Percentiles rank a stretch among this genome's conserved stretches.
Evolutionary conservation across 495 filamentous ascomycete genomes (phyloP).

Genomic region (Penicillium verhagenii): DNA sequence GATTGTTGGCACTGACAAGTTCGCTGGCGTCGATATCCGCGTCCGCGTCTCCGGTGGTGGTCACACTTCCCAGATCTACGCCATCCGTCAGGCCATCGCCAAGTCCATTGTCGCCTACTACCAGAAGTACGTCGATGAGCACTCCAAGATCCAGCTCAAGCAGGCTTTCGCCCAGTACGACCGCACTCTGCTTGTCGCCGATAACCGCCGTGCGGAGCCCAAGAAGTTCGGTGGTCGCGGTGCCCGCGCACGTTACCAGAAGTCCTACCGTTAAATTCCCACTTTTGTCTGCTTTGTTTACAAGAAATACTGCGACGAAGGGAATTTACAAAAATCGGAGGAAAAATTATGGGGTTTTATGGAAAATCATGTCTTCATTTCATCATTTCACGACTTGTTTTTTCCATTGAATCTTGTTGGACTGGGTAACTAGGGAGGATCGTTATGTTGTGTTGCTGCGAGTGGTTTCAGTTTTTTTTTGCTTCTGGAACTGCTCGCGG

Average conservation of each 20-base stretch:
- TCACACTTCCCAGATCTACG: conserved; percentile 98
- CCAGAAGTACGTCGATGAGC: conserved; percentile 99
- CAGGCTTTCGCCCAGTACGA: conserved; percentile 91
- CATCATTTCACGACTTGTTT: conserved; percentile 29
- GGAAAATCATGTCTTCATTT: conserved; percentile 21
- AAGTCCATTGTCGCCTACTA: conserved; percentile 99
- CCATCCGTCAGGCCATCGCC: conserved; percentile 97
- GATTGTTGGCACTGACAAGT: conserved; percentile 94
- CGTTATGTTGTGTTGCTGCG: conserved; percentile 18
- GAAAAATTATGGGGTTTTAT: conserved; percentile 8
- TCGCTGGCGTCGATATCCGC: conserved; percentile 94
- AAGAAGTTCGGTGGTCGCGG: conserved; percentile 88
- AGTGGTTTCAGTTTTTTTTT: conserved; percentile 14
- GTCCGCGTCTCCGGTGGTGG: conserved; percentile 95
- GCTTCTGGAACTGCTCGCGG: conserved; percentile 3
- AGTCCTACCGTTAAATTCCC: conserved; percentile 65
- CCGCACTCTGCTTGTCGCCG: conserved; percentile 93
- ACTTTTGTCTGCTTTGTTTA: conserved; percentile 4
- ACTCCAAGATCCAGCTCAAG: conserved; percentile 99
- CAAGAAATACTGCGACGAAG: conserved; percentile 16
- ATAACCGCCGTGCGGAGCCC: conserved; percentile 91
- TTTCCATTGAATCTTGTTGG: conserved; percentile 23
- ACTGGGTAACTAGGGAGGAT: conserved; percentile 26
- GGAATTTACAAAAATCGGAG: conserved; percentile 22
- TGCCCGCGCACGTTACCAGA: conserved; percentile 96